Percentiles rank a stretch among this genome's conserved stretches.
phyloP scores from a whole-genome alignment of 2,329 filamentous ascomycete genomes.

The Hypomyces rosellus region DNA sequence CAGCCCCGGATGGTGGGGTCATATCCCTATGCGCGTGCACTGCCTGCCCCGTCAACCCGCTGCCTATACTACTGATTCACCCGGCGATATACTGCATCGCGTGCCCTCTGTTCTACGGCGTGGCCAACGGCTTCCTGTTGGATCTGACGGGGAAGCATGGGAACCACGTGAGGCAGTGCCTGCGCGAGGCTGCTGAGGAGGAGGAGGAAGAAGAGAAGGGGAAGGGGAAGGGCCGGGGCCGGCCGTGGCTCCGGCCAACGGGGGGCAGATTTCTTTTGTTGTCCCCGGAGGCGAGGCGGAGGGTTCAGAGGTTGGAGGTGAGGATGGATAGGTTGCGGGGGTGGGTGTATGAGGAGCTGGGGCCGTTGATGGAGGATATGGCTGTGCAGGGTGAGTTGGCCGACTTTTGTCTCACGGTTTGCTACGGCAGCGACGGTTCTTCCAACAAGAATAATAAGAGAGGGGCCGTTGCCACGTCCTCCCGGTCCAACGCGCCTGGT shows the following conservation, averaged over 20 bases:
- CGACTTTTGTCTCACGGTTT: conserved; percentile 15
- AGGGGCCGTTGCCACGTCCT: conserved; percentile 3
- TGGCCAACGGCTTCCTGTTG: conserved; percentile 24
- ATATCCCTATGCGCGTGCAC: conserved; percentile 26
- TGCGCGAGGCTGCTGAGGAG: conserved; percentile 16
- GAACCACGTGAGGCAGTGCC: conserved; percentile 20
- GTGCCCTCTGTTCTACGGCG: conserved; percentile 26
- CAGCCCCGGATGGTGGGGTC: conserved; percentile 10
- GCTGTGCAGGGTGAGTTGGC: conserved; percentile 25
- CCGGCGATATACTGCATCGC: conserved; percentile 27
- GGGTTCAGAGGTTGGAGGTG: conserved; percentile 23
- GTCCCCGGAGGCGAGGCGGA: conserved; percentile 19
- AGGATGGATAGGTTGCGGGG: conserved; percentile 25
- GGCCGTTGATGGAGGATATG: conserved; percentile 26
- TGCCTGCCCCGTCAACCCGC: conserved; percentile 16
- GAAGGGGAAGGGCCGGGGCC: background rate
- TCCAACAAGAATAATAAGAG: conserved; percentile 4
- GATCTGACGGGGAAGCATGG: conserved; percentile 23
- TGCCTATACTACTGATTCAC: conserved; percentile 27
- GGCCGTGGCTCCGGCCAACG: conserved; percentile 2
- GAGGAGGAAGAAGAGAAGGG: conserved; percentile 12
- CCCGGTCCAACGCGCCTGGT: too few species aligned
- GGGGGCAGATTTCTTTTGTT: conserved; percentile 15
- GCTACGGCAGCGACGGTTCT: background rate
- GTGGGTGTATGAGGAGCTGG: conserved; percentile 24